Conservation (phyloP, 331 rosid genomes). For the Malus hybrid region DNA sequence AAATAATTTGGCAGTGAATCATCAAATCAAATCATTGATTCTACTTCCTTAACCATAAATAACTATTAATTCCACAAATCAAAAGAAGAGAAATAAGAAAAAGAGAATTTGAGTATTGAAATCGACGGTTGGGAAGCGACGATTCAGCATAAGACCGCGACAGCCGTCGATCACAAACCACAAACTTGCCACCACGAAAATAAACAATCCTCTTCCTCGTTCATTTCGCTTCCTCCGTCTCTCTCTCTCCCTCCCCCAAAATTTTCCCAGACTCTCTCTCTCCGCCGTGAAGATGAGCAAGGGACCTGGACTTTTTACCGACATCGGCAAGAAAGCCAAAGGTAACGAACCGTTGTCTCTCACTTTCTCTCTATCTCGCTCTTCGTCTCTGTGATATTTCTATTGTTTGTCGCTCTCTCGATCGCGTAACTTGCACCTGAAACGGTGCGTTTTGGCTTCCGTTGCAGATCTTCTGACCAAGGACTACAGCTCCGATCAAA, state of each 20-base stretch:
- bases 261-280: background rate
- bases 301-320: conserved; percentile 74
- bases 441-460: conserved; percentile 14
- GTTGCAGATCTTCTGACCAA: conserved; percentile 70
- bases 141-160: background rate
- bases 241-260: background rate
- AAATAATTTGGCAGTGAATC: background rate
- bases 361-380: background rate
- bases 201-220: background rate
- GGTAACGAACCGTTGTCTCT: conserved; percentile 27
- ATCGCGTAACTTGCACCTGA: background rate
- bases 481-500: conserved; percentile 79
- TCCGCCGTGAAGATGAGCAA: conserved; percentile 49
- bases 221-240: background rate
- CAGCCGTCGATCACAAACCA: conserved; percentile 6
- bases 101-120: background rate
- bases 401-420: background rate
- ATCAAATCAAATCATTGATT: background rate
- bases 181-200: conserved; percentile 8
- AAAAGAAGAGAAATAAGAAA: background rate
- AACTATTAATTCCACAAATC: background rate
- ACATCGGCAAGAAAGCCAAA: conserved; percentile 75
- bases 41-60: background rate
- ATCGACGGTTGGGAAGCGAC: background rate
- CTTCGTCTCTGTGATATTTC: background rate